Evolutionary conservation across 345 rosid species (phyloP), one percentile per base, ranked within the genome.

Genomic region (Brassica incana): DNA sequence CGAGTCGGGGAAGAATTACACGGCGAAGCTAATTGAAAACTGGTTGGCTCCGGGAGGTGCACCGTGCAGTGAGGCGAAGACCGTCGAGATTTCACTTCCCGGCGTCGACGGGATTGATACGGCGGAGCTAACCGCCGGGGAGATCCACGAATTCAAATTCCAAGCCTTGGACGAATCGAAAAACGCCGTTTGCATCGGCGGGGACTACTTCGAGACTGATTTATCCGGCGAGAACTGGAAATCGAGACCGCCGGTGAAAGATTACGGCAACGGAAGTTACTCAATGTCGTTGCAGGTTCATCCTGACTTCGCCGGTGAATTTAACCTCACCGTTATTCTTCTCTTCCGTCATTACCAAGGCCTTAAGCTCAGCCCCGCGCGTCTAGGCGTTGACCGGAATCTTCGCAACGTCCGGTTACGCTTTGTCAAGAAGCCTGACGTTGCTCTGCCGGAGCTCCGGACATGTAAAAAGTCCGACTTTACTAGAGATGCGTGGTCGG

Each of bases 191-290:
- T 95, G 99, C 81, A 60, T 61, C 5, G 99, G 98, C 5, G 98
- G 99, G 0, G 99, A 95, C 82, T 91, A 90, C 81, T 95, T 87
- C 59, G 99, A 95, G 75, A 83, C 89, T 2, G 99, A 93, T 83
- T 93, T 95, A 67, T 90, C 97, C 2, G 97, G 99, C 2, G 91
- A 86, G 68, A 81, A 83, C 36, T 95, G 99, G 98, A 95, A 91
- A 78, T 93, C 96, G 0, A 71, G 97, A 77, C 98, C 99, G 18
- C 77, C 81, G 54, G 87, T 95, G 63, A 90, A 80, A 79, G 98
- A 95, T 80, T 87, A 89, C 23, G 90, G 89, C 25, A 86, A 95
- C 62, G 99, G 98, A 38, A 84, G 86, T 9, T 95, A 95, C 82
- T 86, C 89, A 0, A 29, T 91, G 67, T 86, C 86, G 10, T 84